A percentile compares a stretch with the other conserved stretches of the same genome.
phyloP scores from a whole-genome alignment of 2,329 filamentous ascomycete species.

The Diaporthe vaccinii region DNA sequence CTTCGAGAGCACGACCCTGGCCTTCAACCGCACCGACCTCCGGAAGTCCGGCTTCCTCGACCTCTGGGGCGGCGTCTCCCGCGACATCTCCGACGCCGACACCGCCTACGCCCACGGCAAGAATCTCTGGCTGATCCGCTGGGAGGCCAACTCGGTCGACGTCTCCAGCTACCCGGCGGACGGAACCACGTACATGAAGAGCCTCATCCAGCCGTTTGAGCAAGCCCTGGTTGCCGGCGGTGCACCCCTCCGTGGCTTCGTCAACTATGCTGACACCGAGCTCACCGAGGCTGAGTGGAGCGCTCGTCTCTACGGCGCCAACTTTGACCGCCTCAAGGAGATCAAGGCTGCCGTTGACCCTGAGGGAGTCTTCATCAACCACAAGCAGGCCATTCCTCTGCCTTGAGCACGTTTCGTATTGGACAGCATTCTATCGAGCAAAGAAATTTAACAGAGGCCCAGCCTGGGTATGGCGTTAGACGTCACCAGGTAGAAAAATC shows the following conservation, averaged over 20 bases:
- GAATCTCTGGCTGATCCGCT: constrained; percentile 17
- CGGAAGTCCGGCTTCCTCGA: constrained; percentile 12
- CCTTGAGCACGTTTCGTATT: not conserved
- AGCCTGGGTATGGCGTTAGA: not conserved
- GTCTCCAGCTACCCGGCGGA: not conserved
- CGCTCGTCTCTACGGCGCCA: constrained; percentile 1
- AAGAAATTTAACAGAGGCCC: not conserved
- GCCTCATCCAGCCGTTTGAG: constrained; percentile 7
- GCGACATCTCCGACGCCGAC: constrained; percentile 17
- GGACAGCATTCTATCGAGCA: not conserved
- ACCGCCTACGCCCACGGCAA: constrained; percentile 13
- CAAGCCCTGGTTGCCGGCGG: constrained; percentile 1
- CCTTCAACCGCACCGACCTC: constrained; percentile 23
- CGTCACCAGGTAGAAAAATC: not conserved
- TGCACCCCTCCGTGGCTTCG: not conserved
- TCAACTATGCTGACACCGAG: constrained; percentile 20
- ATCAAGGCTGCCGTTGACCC: constrained; percentile 12
- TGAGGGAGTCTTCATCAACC: not conserved
- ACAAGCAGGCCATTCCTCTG: constrained; percentile 8
- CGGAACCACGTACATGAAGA: constrained; percentile 1
- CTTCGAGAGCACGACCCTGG: constrained; percentile 6
- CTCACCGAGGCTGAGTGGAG: constrained; percentile 16
- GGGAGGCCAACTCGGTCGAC: constrained; percentile 21
- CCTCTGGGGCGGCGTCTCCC: constrained; percentile 17
- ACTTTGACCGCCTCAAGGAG: constrained; percentile 20